A percentile compares a stretch with the other conserved stretches of the same genome.
Evolutionary conservation across 176 grass and related monocot species (phyloP).

Genomic region (maize (Zea mays)): DNA sequence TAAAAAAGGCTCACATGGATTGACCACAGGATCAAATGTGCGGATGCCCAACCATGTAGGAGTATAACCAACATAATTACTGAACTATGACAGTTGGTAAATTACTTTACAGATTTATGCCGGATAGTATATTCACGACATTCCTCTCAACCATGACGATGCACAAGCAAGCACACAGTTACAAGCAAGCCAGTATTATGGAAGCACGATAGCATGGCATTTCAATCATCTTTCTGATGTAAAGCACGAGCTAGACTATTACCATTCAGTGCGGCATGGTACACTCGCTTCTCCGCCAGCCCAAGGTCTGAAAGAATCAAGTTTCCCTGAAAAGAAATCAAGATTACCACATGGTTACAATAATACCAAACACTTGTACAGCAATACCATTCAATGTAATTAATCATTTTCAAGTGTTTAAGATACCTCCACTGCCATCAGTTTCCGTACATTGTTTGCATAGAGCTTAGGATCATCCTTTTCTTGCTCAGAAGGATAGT

Average conservation of each 20-base stretch:
- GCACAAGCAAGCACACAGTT: constrained; percentile 39
- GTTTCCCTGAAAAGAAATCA: constrained; percentile 56
- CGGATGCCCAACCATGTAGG: constrained; percentile 12
- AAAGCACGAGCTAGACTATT: constrained; percentile 81
- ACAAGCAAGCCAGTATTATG: constrained; percentile 49
- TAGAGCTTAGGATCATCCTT: constrained; percentile 85
- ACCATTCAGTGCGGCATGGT: constrained; percentile 95
- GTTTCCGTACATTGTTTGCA: constrained; percentile 73
- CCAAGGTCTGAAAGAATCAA: constrained; percentile 88
- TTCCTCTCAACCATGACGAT: constrained; percentile 39
- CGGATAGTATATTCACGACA: constrained; percentile 32
- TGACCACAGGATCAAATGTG: neutral
- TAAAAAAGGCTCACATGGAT: neutral
- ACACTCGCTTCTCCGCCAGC: constrained; percentile 81
- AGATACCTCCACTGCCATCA: constrained; percentile 85
- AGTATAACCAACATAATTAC: constrained; percentile 27
- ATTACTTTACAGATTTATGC: constrained; percentile 47
- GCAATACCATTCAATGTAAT: neutral
- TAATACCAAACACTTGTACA: neutral
- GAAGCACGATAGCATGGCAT: constrained; percentile 30
- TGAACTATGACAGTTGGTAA: constrained; percentile 26
- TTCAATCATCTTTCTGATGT: constrained; percentile 97
- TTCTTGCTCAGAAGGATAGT: constrained; percentile 84
- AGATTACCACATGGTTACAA: neutral
- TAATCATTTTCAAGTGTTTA: neutral